Percentiles rank a stretch among this genome's conserved stretches.
Evolutionary conservation across 176 grass and related monocot species (phyloP).

Genomic region (Aegilops bicornis): DNA sequence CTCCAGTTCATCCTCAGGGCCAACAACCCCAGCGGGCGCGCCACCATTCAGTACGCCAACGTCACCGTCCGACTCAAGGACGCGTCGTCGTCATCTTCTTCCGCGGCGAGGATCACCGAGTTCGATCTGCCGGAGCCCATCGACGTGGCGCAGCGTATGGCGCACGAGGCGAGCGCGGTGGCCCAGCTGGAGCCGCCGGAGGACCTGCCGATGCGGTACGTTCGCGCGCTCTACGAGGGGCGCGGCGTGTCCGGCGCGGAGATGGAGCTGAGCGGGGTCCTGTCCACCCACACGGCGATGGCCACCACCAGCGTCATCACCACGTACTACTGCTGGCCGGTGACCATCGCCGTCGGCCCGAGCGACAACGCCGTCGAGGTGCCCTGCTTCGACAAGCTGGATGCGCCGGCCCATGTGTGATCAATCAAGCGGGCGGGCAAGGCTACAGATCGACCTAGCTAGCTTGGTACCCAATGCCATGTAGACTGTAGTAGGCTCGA

Average conservation of each 20-base stretch:
- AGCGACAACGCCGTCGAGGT: not conserved
- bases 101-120: not conserved
- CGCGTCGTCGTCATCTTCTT: not conserved
- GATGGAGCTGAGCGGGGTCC: not conserved
- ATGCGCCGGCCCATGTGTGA: too few species aligned
- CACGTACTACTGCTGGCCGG: slow-evolving; percentile 18
- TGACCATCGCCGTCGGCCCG: not conserved
- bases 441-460: too few species aligned
- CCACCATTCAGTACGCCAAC: too few species aligned
- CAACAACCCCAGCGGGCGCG: too few species aligned
- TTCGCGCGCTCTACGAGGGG: not conserved
- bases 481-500: too few species aligned
- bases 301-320: not conserved
- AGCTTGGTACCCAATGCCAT: too few species aligned
- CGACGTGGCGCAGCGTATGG: not conserved
- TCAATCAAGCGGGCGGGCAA: too few species aligned
- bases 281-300: not conserved
- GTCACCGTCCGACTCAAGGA: not conserved
- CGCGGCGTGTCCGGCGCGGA: not conserved
- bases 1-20: too few species aligned
- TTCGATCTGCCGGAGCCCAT: not conserved
- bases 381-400: not conserved
- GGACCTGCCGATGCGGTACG: not conserved
- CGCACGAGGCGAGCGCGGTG: not conserved
- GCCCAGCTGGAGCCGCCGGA: not conserved